Evolutionary conservation across 139 green algal species (phyloP).

Genomic region (Chlorella sp.): DNA sequence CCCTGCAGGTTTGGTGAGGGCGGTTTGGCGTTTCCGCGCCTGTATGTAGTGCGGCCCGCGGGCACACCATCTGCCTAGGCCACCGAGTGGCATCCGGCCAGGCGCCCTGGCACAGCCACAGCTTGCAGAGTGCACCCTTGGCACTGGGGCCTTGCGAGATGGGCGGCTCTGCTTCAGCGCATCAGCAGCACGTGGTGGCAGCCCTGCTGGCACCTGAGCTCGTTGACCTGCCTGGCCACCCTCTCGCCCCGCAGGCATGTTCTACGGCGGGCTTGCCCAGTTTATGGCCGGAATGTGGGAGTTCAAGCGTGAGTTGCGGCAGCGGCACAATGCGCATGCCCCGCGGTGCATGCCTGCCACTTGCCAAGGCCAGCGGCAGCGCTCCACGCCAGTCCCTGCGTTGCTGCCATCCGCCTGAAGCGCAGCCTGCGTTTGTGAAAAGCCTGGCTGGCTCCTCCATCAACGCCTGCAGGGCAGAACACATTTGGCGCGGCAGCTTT

Average conservation of each 20-base stretch:
- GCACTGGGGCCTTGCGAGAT: too few species aligned
- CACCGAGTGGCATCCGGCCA: too few species aligned
- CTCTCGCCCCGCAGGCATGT: constrained; percentile 33
- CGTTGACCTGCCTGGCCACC: neutral
- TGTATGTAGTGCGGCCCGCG: too few species aligned
- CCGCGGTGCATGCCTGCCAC: neutral
- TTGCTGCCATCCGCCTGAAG: too few species aligned
- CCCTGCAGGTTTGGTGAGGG: neutral
- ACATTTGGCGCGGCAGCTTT: constrained; percentile 77
- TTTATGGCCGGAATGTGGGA: constrained; percentile 49
- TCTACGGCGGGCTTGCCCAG: constrained; percentile 75
- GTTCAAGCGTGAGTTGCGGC: neutral
- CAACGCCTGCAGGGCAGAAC: constrained; percentile 63
- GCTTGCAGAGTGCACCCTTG: too few species aligned
- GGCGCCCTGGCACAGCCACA: too few species aligned
- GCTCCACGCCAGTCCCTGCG: neutral
- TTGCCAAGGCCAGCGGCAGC: neutral
- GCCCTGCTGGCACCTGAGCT: neutral
- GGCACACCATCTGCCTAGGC: too few species aligned
- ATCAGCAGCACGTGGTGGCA: too few species aligned
- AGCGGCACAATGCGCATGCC: neutral
- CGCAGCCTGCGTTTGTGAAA: neutral
- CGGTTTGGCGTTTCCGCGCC: too few species aligned
- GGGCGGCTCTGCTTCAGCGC: too few species aligned
- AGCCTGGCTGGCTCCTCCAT: too few species aligned